A percentile compares a stretch with the other conserved stretches of the same genome.
These are phyloP conservation scores for Gentiana macrophylla DNA, from an alignment of 257 asterid species.

Conservation along the genomic window DNA sequence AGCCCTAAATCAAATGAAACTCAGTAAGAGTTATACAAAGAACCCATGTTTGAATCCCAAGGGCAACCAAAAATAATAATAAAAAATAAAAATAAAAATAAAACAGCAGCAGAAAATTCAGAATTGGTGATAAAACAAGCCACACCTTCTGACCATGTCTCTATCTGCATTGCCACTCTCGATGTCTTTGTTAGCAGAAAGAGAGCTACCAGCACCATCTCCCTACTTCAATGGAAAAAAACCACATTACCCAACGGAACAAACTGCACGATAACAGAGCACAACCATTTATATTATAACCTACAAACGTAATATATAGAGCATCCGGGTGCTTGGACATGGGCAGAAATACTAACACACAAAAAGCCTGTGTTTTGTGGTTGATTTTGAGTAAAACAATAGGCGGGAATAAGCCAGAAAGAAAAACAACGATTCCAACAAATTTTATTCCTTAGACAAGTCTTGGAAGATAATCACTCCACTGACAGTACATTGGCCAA, in stretches of 20 bases:
- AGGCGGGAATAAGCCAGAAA: no score
- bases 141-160: slow-evolving; percentile 45
- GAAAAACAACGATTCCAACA: no score
- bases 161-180: slow-evolving; percentile 24
- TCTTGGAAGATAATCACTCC: no score
- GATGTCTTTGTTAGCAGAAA: slow-evolving; percentile 24
- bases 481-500: no score
- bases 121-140: slow-evolving; percentile 1
- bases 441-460: no score
- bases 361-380: no score
- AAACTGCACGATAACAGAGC: background rate
- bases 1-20: slow-evolving; percentile 20
- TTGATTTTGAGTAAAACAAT: no score
- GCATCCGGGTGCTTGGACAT: background rate
- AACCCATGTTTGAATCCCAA: slow-evolving; percentile 4
- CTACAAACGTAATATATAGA: background rate
- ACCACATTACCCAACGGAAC: slow-evolving; percentile 1
- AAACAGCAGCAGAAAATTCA: slow-evolving; percentile 1
- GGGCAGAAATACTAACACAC: no score
- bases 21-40: background rate
- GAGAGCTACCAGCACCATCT: slow-evolving; percentile 33
- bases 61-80: background rate
- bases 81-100: no score
- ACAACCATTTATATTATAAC: no score
- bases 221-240: slow-evolving; percentile 35